Base-by-base conservation (phyloP, 2,329 filamentous ascomycete species). In the Samsoniella hepiali region DNA sequence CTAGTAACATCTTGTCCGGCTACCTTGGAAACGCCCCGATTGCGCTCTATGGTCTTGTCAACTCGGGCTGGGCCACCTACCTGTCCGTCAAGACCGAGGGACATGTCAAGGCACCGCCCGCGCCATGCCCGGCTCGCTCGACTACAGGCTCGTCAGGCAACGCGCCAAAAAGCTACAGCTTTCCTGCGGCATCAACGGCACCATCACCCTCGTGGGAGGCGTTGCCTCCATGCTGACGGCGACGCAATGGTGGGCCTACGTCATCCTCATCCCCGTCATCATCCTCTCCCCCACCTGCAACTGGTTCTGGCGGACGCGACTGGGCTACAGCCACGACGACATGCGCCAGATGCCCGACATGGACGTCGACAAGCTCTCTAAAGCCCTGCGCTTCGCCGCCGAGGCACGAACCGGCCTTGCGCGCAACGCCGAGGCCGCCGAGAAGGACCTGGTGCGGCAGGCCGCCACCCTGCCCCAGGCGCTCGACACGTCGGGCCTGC, bases 1-100 rank as follows among this genome's bases (percentile, higher is more conserved):
- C 79, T 0, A 83, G 79, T 67, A 86, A 86, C 62, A 69, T 84
- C 2, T 69, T 85, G 0, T 84, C 83, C 0, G 83, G 83, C 1
- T 85, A 84, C 64, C 73, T 86, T 22, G 83, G 83, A 3, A 85
- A 86, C 63, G 73, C 77, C 0, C 77, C 81, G 1, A 77, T 81
- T 2, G 81, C 81, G 0, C 31, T 79, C 0, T 85, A 80, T 53
- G 83, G 81, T 2, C 58, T 84, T 0, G 61, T 78, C 49, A 85
- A 84, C 67, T 75, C 77, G 0, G 58, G 72, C 5, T 85, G 82
- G 83, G 81, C 80, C 0, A 66, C 66, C 0, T 79, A 76, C 64
- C 70, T 85, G 1, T 77, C 76, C 36, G 54, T 59, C 1, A 76
- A 78, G 15, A 80, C 80, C 38, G 72, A 72, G 13, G 66, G 68